Base-by-base conservation (phyloP, 1,139 yeast species). In the Debaryomyces subglobosus region DNA sequence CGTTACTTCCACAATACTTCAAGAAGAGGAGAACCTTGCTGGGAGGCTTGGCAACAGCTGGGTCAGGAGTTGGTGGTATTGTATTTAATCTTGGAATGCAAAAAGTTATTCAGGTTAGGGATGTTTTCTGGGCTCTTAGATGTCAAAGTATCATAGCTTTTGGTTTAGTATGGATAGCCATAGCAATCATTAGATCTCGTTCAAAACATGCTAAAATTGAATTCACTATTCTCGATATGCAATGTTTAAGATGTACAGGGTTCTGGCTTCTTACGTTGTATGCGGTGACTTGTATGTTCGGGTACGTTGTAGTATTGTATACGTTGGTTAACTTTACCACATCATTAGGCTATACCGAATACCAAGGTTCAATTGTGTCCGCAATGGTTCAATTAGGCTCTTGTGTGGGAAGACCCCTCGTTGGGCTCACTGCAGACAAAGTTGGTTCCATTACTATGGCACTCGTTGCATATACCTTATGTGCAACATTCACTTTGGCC, bases 51-150 rank as follows among this genome's bases (percentile, higher is more conserved):
- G 78, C 81, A 0, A 75, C 85, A 0, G 77, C 84, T 1, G 89
- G 89, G 0, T 76, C 86, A 1, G 84, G 87, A 7, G 64, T 77
- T 5, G 91, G 89, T 1, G 90, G 90, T 2, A 74, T 85, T 49
- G 65, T 68, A 5, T 79, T 67, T 52, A 71, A 66, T 47, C 57
- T 71, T 49, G 73, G 65, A n/a, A 69, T 71, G 73, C 72, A 71
- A 50, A 60, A 58, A 39, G 60, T 72, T 8, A 65, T 68, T n/a
- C 59, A 68, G 40, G 49, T 46, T 1, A 57, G 55, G 15, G 53
- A 59, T 21, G 73, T 68, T 3, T 55, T 54, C 45, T 71, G 77
- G 76, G 77, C 75, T 0, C 58, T 71, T 43, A 55, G 74, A 27
- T 67, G 68, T 4, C 76, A 71, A 54, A 64, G 69, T 42, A 72